Conservation (phyloP, 2,329 filamentous ascomycete species). For the Xylariales sp. region DNA sequence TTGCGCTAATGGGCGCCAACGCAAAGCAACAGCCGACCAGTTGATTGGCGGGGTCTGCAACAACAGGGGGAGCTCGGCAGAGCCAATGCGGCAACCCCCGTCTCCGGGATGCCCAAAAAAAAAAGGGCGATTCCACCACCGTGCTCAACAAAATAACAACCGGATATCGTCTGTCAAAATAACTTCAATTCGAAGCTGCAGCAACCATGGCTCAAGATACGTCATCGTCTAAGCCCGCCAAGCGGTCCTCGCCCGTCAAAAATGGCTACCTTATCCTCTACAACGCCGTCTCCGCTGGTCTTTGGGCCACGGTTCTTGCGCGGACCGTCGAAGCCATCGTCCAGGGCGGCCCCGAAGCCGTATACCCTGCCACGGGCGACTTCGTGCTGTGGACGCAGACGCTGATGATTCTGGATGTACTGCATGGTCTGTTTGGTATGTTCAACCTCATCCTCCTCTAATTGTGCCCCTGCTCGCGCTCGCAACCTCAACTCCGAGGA, state of each 20-base stretch:
- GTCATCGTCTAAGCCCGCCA: slow-evolving; percentile 16
- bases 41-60: too few relatives aligned
- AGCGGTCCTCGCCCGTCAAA: slow-evolving; percentile 41
- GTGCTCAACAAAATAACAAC: too few relatives aligned
- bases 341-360: slow-evolving; percentile 49
- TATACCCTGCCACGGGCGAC: slow-evolving; percentile 58
- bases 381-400: slow-evolving; percentile 81
- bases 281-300: slow-evolving; percentile 71
- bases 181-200: too few relatives aligned
- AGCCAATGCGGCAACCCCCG: too few relatives aligned
- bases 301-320: slow-evolving; percentile 75
- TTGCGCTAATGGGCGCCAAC: too few relatives aligned
- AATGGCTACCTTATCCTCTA: slow-evolving; percentile 76
- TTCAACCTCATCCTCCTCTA: slow-evolving; percentile 6
- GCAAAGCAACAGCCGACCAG: too few relatives aligned
- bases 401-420: slow-evolving; percentile 73
- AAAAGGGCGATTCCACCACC: too few relatives aligned
- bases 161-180: too few relatives aligned
- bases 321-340: slow-evolving; percentile 56
- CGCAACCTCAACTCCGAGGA: neutral
- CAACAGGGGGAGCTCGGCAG: too few relatives aligned
- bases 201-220: slow-evolving; percentile 7
- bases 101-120: too few relatives aligned
- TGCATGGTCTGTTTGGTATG: slow-evolving; percentile 74
- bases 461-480: neutral